A percentile compares a stretch with the other conserved stretches of the same genome.
These are phyloP conservation scores for Nannizzia gypsea DNA, from an alignment of 2,329 filamentous ascomycete genomes.

Conservation along the genomic window DNA sequence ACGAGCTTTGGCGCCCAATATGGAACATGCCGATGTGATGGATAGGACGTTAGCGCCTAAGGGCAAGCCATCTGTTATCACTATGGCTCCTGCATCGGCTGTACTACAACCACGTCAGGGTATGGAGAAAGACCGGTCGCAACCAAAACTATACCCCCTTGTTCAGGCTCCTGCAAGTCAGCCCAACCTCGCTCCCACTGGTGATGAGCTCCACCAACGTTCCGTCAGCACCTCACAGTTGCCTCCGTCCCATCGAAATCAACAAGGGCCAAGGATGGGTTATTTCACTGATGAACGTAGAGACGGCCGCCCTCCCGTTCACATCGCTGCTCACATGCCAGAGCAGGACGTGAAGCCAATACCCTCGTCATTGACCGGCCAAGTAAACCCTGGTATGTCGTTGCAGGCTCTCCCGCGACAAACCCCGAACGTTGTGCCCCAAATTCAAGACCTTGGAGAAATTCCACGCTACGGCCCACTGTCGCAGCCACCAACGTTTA, in stretches of 20 bases:
- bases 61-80: conserved; percentile 20
- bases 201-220: conserved; percentile 25
- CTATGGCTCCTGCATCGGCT: conserved; percentile 19
- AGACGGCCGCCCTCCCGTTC: conserved; percentile 18
- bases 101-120: conserved; percentile 21
- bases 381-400: neutral
- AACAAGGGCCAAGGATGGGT: conserved; percentile 33
- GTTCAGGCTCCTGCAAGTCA: conserved; percentile 27
- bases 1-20: conserved; percentile 32
- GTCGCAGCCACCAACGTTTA: conserved; percentile 10
- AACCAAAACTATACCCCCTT: conserved; percentile 28
- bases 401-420: conserved; percentile 6
- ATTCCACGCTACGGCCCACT: conserved; percentile 8
- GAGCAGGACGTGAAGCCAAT: conserved; percentile 10
- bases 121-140: conserved; percentile 27
- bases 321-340: conserved; percentile 6
- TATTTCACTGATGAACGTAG: conserved; percentile 35
- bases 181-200: conserved; percentile 19
- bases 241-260: conserved; percentile 22
- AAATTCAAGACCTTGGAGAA: conserved; percentile 9
- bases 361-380: neutral
- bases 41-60: conserved; percentile 23
- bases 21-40: conserved; percentile 28
- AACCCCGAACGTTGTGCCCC: neutral
- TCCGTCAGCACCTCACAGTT: conserved; percentile 23